Evolutionary conservation across 805 yeast genomes (phyloP), one percentile per base, ranked within the genome.

Genomic region (Spathaspora arborariae): DNA sequence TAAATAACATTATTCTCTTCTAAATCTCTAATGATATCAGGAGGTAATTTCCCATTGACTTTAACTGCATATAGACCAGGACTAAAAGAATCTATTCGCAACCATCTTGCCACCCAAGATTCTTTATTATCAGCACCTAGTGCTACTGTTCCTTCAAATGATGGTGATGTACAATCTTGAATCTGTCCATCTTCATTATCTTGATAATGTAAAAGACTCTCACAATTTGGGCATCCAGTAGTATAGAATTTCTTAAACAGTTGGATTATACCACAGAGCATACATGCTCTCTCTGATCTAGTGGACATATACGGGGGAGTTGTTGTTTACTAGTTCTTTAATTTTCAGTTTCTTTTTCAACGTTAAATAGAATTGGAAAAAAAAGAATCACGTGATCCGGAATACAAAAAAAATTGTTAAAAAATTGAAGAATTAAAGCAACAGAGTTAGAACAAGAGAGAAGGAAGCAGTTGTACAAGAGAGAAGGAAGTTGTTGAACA

Each of bases 31-130:
- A 86, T 78, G 33, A 89, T 81, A 53, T 92, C 97, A 6, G 86
- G 88, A 1, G 98, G 97, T 42, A 94, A 71, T 56, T 88, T 83
- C 30, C 99, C 99, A 55, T 82, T 85, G 5, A 94, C 92, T 59
- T 92, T 88, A 24, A 91, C 96, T 1, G 99, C 99, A 57, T 94
- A 90, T 56, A 92, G 64, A 0, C 98, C 99, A 0, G 95, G 87
- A 19, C 81, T 84, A 62, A 89, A 88, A 15, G 88, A 84, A 59
- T 88, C 96, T 26, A 92, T 84, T 64, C 97, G 81, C 47, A 92
- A 72, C 99, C 99, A 92, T 60, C 87, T 81, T 13, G 97, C 97
- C 35, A 89, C 97, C 99, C 99, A 92, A 1, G 97, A 88, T 30
- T 76, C 79, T 44, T 81, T 80, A 56, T 67, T 71, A 43, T 92